Evolutionary conservation across 176 grass and related monocot species (phyloP).

Genomic region (Luzula sylvatica): DNA sequence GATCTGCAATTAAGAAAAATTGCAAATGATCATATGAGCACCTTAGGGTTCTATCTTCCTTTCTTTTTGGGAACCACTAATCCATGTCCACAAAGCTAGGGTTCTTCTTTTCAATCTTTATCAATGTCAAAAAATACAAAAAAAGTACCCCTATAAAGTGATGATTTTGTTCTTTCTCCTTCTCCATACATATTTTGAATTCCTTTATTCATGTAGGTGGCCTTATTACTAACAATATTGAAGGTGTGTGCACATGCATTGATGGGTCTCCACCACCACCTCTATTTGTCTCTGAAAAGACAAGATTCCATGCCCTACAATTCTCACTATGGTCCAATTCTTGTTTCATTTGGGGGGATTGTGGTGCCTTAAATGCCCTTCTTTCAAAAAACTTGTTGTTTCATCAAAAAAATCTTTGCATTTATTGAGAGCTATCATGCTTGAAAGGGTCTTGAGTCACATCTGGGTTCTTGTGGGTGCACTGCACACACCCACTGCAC

Average conservation of each 20-base stretch:
- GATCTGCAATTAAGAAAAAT: no score
- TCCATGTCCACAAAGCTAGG: conserved; percentile 30
- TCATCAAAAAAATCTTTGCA: no score
- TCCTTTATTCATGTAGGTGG: no score
- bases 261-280: no score
- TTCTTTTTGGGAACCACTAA: conserved; percentile 45
- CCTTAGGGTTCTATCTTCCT: conserved; percentile 9
- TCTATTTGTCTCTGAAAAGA: background rate
- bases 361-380: no score
- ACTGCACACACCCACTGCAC: conserved; percentile 1
- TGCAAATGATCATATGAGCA: no score
- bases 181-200: no score
- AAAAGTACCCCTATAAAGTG: background rate
- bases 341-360: conserved; percentile 15
- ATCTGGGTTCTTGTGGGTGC: conserved; percentile 20
- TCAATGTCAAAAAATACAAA: conserved; percentile 4
- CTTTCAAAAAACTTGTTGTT: no score
- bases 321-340: conserved; percentile 1
- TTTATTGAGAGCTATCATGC: conserved; percentile 11
- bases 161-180: conserved; percentile 9
- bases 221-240: no score
- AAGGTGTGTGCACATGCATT: no score
- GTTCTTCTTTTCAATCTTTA: no score
- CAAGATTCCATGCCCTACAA: conserved; percentile 5
- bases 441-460: conserved; percentile 3